A percentile compares a stretch with the other conserved stretches of the same genome.
Evolutionary conservation across 257 asterid species (phyloP).

Genomic region (Ehretia macrophylla): DNA sequence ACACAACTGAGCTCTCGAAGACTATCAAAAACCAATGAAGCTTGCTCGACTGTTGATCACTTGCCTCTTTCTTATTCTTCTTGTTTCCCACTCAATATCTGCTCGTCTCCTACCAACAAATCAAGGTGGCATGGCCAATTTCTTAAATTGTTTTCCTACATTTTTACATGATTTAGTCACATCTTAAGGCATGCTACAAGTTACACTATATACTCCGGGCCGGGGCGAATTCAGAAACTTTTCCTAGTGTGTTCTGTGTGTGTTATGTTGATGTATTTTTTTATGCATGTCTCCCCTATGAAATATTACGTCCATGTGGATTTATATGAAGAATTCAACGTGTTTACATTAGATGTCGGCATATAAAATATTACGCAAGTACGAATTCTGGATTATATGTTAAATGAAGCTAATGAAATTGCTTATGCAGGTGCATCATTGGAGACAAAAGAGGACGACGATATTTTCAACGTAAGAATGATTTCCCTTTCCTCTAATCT

Average conservation of each 20-base stretch:
- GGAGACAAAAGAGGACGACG: constrained; percentile 21
- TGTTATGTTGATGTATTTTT: not conserved
- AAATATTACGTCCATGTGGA: too few species aligned
- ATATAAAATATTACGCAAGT: too few species aligned
- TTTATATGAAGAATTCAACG: too few species aligned
- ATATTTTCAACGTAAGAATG: constrained; percentile 38
- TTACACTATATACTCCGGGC: too few species aligned
- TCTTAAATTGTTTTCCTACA: too few species aligned
- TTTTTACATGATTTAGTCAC: too few species aligned
- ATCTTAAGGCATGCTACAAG: too few species aligned
- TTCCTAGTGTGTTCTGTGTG: too few species aligned
- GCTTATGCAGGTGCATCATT: constrained; percentile 11
- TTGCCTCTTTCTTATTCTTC: constrained; percentile 6
- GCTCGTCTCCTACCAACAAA: constrained; percentile 4
- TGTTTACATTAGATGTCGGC: too few species aligned
- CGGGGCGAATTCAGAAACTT: too few species aligned
- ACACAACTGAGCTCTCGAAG: not conserved
- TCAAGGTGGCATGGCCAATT: constrained; percentile 2
- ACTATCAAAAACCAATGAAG: constrained; percentile 6
- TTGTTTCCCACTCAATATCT: constrained; percentile 1
- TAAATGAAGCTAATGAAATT: not conserved
- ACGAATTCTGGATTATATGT: not conserved
- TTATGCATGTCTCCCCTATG: not conserved
- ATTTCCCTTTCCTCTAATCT: too few species aligned
- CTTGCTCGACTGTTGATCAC: not conserved